Percentiles rank a stretch among this genome's conserved stretches.
phyloP scores from a whole-genome alignment of 352 stramenopile species.

The Globisporangium carolinianum region DNA sequence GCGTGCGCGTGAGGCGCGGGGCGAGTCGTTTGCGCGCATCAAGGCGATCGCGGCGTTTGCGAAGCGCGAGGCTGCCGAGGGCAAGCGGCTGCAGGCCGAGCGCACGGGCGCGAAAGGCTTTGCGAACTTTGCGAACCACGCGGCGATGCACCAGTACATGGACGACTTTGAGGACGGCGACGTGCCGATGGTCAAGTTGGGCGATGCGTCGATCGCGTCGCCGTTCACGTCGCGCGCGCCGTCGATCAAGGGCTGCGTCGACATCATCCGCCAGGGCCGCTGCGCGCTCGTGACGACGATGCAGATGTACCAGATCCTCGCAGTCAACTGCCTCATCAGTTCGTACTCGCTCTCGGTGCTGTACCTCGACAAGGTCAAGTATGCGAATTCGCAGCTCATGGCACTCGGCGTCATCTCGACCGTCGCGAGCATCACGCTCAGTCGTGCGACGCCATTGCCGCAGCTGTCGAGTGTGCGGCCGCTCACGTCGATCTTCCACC shows the following conservation, averaged over 20 bases:
- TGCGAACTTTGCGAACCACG: slow-evolving; percentile 82
- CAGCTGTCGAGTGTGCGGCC: slow-evolving; percentile 92
- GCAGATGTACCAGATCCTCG: slow-evolving; percentile 99
- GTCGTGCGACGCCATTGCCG: slow-evolving; percentile 90
- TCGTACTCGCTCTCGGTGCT: slow-evolving; percentile 98
- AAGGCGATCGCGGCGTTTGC: slow-evolving; percentile 84
- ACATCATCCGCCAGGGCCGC: slow-evolving; percentile 97
- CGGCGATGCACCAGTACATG: slow-evolving; percentile 87
- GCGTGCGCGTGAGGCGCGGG: slow-evolving; percentile 59
- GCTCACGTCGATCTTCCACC: slow-evolving; percentile 94
- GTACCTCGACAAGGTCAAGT: slow-evolving; percentile 98
- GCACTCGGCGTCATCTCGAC: slow-evolving; percentile 84
- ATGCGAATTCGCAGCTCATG: slow-evolving; percentile 96
- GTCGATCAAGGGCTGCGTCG: slow-evolving; percentile 88
- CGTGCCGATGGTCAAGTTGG: slow-evolving; percentile 97
- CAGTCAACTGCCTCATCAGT: slow-evolving; percentile 97
- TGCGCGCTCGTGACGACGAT: slow-evolving; percentile 99
- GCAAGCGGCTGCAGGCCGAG: slow-evolving; percentile 58
- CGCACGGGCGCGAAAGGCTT: slow-evolving; percentile 75
- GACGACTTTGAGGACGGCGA: slow-evolving; percentile 89
- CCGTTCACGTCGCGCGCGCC: slow-evolving; percentile 97
- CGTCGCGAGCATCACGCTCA: slow-evolving; percentile 79
- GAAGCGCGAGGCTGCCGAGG: slow-evolving; percentile 71
- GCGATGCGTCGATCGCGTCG: slow-evolving; percentile 98
- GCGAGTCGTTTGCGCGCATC: slow-evolving; percentile 82